These are phyloP conservation scores for Lipomyces anomalus DNA, from an alignment of 805 yeast species.

Conservation along the genomic window DNA sequence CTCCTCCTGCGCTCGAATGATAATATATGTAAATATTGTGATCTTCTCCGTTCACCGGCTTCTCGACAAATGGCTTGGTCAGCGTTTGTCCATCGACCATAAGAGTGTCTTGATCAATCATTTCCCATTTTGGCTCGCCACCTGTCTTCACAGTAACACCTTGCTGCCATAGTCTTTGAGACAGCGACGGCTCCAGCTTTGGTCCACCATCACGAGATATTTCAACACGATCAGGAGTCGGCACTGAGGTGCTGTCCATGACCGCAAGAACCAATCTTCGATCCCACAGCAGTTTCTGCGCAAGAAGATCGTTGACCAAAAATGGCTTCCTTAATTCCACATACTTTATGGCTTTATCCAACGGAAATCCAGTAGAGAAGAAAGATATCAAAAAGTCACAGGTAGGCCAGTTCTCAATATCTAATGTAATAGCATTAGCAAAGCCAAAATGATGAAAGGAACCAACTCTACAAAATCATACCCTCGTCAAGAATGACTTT, in stretches of 20 bases:
- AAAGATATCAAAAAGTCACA: slow-evolving; percentile 92
- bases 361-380: slow-evolving; percentile 93
- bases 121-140: slow-evolving; percentile 57
- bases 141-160: slow-evolving; percentile 47
- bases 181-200: slow-evolving; percentile 61
- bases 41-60: slow-evolving; percentile 98
- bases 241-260: slow-evolving; percentile 73
- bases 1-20: slow-evolving; percentile 86
- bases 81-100: slow-evolving; percentile 62
- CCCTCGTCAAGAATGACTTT: slow-evolving; percentile 88
- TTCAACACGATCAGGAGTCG: slow-evolving; percentile 83
- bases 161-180: slow-evolving; percentile 50
- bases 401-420: slow-evolving; percentile 96
- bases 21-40: slow-evolving; percentile 94
- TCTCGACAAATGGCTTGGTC: slow-evolving; percentile 91
- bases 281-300: slow-evolving; percentile 97
- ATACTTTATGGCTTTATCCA: slow-evolving; percentile 89
- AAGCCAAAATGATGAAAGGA: not conserved
- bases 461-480: slow-evolving; percentile 13
- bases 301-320: slow-evolving; percentile 75
- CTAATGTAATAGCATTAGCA: slow-evolving; percentile 4
- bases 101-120: slow-evolving; percentile 82
- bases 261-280: slow-evolving; percentile 79
- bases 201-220: slow-evolving; percentile 98
- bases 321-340: slow-evolving; percentile 86